Percentiles rank a stretch among this genome's conserved stretches.
These are phyloP conservation scores for Apiospora pterosperma DNA, from an alignment of 2,329 filamentous ascomycete species.

Conservation along the genomic window DNA sequence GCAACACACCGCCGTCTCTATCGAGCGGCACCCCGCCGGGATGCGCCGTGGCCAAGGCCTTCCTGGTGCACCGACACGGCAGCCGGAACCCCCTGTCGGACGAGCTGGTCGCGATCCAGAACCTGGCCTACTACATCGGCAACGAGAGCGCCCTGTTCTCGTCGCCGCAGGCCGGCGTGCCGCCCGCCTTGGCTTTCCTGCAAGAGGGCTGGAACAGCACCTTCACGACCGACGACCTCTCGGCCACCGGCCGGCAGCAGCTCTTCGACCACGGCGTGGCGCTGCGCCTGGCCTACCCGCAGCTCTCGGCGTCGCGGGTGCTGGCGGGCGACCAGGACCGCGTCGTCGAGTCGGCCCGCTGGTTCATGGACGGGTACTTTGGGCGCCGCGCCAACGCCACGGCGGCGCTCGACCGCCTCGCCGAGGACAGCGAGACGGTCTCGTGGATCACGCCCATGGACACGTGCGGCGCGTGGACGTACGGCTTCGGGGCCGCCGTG, in stretches of 20 bases:
- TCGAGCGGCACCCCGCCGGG: conserved; percentile 16
- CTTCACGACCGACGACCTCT: conserved; percentile 15
- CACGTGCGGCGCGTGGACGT: conserved; percentile 15
- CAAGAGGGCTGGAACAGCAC: conserved; percentile 15
- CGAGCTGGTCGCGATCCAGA: conserved; percentile 14
- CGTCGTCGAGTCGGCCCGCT: conserved; percentile 17
- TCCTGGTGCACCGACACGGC: conserved; percentile 19
- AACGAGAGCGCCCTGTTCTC: conserved; percentile 16
- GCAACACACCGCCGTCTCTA: conserved; percentile 15
- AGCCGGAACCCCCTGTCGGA: conserved; percentile 17
- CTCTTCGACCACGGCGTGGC: conserved; percentile 19
- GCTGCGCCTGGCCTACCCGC: conserved; percentile 13
- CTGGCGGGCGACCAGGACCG: conserved; percentile 17
- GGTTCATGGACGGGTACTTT: conserved; percentile 20
- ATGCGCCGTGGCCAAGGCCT: conserved; percentile 15
- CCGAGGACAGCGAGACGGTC: conserved; percentile 15
- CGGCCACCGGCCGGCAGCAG: conserved; percentile 16
- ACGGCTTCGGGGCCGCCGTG: conserved; percentile 9
- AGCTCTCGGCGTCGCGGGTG: conserved; percentile 14
- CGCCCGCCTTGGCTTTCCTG: conserved; percentile 14
- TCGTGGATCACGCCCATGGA: conserved; percentile 19
- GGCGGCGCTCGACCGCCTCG: conserved; percentile 8
- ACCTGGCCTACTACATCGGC: conserved; percentile 16
- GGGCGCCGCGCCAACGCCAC: conserved; percentile 16
- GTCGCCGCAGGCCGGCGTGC: conserved; percentile 10